Evolutionary conservation across 495 filamentous ascomycete genomes (phyloP).

Genomic region (Tuber microsphaerosporum): DNA sequence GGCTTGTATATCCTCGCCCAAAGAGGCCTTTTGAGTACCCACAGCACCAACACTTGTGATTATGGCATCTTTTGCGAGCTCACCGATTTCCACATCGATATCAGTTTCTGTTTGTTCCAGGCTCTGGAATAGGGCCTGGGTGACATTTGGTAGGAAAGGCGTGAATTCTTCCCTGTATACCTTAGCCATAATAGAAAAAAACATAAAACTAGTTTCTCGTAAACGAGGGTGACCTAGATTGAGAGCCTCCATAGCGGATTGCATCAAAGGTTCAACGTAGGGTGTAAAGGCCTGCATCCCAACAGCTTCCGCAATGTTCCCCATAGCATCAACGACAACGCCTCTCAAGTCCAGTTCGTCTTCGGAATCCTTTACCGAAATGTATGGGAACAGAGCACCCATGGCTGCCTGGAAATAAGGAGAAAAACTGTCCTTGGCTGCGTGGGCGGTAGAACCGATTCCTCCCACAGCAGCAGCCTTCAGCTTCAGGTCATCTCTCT

Average conservation of each 20-base stretch:
- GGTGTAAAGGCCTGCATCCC: constrained; percentile 79
- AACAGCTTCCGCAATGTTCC: constrained; percentile 81
- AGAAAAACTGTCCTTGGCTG: constrained; percentile 71
- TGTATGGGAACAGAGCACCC: constrained; percentile 73
- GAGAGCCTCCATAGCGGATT: constrained; percentile 82
- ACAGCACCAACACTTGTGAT: constrained; percentile 69
- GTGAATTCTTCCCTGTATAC: constrained; percentile 88
- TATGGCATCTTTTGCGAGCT: constrained; percentile 68
- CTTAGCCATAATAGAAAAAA: constrained; percentile 90
- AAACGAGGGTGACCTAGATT: constrained; percentile 83
- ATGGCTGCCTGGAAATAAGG: constrained; percentile 87
- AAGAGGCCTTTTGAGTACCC: constrained; percentile 51
- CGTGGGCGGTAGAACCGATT: constrained; percentile 78
- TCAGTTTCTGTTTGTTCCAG: constrained; percentile 86
- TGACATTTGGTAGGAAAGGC: constrained; percentile 75
- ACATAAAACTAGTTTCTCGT: constrained; percentile 89
- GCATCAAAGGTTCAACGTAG: constrained; percentile 81
- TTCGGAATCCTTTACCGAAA: constrained; percentile 75
- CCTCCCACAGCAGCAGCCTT: constrained; percentile 83
- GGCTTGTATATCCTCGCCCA: constrained; percentile 50
- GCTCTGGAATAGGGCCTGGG: constrained; percentile 75
- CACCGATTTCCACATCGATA: constrained; percentile 67
- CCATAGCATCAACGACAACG: constrained; percentile 82
- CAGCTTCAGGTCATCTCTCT: constrained; percentile 76
- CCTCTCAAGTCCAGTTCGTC: constrained; percentile 87